Percentiles rank a stretch among this genome's conserved stretches.
Conservation (phyloP, 2,329 filamentous ascomycete genomes). For the Fusarium sp. region DNA sequence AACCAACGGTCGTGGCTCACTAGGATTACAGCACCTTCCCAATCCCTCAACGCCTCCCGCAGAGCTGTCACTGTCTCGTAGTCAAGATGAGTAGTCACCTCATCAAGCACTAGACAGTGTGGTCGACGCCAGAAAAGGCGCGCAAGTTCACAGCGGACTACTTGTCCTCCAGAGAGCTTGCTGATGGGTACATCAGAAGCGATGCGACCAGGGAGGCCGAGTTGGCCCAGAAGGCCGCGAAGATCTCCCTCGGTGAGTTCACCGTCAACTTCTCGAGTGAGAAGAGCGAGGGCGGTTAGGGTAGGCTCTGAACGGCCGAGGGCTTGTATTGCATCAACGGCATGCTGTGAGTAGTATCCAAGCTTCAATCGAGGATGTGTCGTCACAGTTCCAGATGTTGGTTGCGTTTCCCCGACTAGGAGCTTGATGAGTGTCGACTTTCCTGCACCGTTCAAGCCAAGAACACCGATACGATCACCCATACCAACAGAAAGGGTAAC, state of each 20-base stretch:
- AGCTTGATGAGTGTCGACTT: constrained; percentile 84
- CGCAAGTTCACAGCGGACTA: constrained; percentile 74
- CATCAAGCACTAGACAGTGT: constrained; percentile 81
- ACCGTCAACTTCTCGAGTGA: constrained; percentile 66
- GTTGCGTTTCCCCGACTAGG: constrained; percentile 69
- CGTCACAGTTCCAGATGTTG: constrained; percentile 71
- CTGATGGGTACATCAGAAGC: constrained; percentile 79
- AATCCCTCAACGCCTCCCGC: constrained; percentile 72
- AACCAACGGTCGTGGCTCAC: constrained; percentile 89
- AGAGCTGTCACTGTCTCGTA: constrained; percentile 83
- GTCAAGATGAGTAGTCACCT: constrained; percentile 87
- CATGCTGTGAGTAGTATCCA: constrained; percentile 85
- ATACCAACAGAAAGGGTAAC: constrained; percentile 77
- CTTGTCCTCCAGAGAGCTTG: constrained; percentile 84
- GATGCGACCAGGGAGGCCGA: constrained; percentile 77
- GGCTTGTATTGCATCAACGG: constrained; percentile 75
- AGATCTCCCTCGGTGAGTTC: constrained; percentile 74
- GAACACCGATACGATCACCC: constrained; percentile 79
- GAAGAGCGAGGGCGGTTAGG: constrained; percentile 73
- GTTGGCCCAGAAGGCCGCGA: constrained; percentile 72
- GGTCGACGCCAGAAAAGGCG: constrained; percentile 75
- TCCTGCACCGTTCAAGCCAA: constrained; percentile 84
- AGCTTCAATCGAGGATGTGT: constrained; percentile 76
- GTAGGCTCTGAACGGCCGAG: constrained; percentile 60
- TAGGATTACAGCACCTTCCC: constrained; percentile 80